Conservation (phyloP, 2,329 filamentous ascomycete genomes). For the Monosporascus sp. region DNA sequence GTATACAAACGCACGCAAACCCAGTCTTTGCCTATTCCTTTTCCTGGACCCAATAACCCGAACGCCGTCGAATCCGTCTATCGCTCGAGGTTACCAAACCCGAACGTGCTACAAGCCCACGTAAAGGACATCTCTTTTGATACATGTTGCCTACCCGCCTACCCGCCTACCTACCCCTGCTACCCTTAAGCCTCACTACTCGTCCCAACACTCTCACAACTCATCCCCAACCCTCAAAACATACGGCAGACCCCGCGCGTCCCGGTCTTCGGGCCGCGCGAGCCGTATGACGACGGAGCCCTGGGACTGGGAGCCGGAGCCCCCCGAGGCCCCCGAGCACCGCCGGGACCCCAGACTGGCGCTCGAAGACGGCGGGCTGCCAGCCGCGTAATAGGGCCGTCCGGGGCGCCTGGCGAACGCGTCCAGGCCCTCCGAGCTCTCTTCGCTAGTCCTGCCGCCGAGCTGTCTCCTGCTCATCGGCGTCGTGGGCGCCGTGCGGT, state of each 20-base stretch:
- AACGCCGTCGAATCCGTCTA: slow-evolving; percentile 7
- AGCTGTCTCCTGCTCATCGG: slow-evolving; percentile 37
- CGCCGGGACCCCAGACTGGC: slow-evolving; percentile 34
- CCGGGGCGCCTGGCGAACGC: slow-evolving; percentile 38
- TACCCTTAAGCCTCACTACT: too few species aligned
- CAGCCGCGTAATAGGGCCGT: slow-evolving; percentile 32
- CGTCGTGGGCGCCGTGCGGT: slow-evolving; percentile 51
- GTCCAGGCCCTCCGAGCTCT: slow-evolving; percentile 28
- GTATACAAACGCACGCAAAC: slow-evolving; percentile 6
- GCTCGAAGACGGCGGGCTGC: slow-evolving; percentile 30
- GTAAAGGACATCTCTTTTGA: too few species aligned
- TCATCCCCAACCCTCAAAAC: slow-evolving; percentile 25
- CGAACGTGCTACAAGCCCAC: too few species aligned
- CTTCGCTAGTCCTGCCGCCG: slow-evolving; percentile 18
- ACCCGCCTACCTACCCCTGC: too few species aligned
- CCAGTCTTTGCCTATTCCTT: neutral
- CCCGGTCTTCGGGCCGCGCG: neutral
- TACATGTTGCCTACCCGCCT: too few species aligned
- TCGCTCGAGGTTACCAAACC: too few species aligned
- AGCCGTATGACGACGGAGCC: neutral
- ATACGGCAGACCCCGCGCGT: slow-evolving; percentile 18
- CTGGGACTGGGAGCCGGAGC: neutral
- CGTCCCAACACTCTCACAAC: neutral
- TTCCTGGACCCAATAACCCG: neutral
- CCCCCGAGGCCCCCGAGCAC: slow-evolving; percentile 32